Evolutionary conservation across 2,329 filamentous ascomycete species (phyloP), one percentile per base, ranked within the genome.

Genomic region (Fusarium sp.): DNA sequence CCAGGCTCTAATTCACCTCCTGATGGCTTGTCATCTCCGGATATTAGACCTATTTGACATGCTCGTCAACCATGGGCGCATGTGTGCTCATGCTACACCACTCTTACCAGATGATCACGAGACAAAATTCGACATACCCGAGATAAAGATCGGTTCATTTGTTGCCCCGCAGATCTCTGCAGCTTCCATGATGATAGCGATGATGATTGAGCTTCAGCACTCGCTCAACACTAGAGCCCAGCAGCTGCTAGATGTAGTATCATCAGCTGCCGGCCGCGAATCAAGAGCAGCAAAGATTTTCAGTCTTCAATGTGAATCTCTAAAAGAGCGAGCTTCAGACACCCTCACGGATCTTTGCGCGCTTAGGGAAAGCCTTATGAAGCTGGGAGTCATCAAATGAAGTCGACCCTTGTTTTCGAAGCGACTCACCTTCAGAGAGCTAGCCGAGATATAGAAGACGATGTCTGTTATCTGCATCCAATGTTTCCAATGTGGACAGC

Each of bases 111-210:
- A 64, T 7, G 63, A 72, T 14, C 58, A 71, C 15, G 74, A 77
- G 15, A 78, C 76, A 1, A 71, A 73, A 8, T 74, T 81, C 36
- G 74, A 77, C 18, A 74, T 82, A 5, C 80, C 80, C 0, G 77
- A 81, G 45, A 77, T 82, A 15, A 76, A 77, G 6, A 76, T 83
- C 7, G 81, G 81, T 3, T 77, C 77, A 3, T 80, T 80, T 43
- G 67, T 78, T 18, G 75, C 78, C 8, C 75, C 77, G 4, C 73
- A 74, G 13, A 60, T 63, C 1, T 74, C 77, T 6, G 77, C 78
- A 5, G 74, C 75, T 7, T 71, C 77, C 10, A 75, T 80, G 69
- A 69, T 79, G 42, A 66, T 75, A 4, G 65, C 75, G 4, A 71
- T 79, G 64, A 29, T 80, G 5, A 59, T 75, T 6, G 77, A 79